phyloP scores from a whole-genome alignment of 495 filamentous ascomycete species.

The Sordaria brevicollis region DNA sequence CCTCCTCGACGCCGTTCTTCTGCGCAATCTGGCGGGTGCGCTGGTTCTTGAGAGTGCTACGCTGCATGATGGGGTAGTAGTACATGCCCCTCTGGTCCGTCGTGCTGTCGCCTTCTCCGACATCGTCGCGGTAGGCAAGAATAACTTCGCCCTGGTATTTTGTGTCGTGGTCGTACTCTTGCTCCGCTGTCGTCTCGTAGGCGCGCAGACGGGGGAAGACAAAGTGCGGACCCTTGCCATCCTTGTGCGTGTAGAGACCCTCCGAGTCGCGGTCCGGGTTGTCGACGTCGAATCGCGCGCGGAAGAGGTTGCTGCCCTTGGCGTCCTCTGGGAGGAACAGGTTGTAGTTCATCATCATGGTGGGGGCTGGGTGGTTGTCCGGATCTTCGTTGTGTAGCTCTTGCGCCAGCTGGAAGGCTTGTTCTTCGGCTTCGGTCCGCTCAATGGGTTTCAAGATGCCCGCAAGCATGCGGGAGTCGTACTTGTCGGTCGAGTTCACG shows the following conservation, averaged over 20 bases:
- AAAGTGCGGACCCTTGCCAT: slow-evolving; percentile 44
- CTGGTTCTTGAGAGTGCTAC: slow-evolving; percentile 43
- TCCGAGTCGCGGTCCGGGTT: slow-evolving; percentile 60
- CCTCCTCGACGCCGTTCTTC: slow-evolving; percentile 28
- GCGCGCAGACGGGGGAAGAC: slow-evolving; percentile 67
- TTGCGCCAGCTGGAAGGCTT: slow-evolving; percentile 37
- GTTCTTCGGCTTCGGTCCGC: slow-evolving; percentile 39
- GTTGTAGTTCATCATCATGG: slow-evolving; percentile 64
- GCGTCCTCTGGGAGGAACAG: slow-evolving; percentile 59
- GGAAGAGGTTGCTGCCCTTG: slow-evolving; percentile 50
- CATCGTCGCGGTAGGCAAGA: slow-evolving; percentile 37
- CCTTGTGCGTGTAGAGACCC: slow-evolving; percentile 50
- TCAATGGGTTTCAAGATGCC: slow-evolving; percentile 63
- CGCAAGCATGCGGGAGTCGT: slow-evolving; percentile 74
- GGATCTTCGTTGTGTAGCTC: slow-evolving; percentile 56
- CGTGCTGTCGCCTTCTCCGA: slow-evolving; percentile 21
- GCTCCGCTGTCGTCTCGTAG: slow-evolving; percentile 70
- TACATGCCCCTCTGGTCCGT: slow-evolving; percentile 58
- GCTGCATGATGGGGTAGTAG: slow-evolving; percentile 81
- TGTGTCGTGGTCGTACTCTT: slow-evolving; percentile 53
- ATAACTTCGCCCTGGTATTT: slow-evolving; percentile 49
- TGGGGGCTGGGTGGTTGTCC: slow-evolving; percentile 47
- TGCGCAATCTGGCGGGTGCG: slow-evolving; percentile 45
- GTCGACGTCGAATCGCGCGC: slow-evolving; percentile 59
- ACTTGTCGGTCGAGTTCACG: slow-evolving; percentile 42